Base-by-base conservation (phyloP, 2,329 filamentous ascomycete species). In the Pezicula rhizophila region DNA sequence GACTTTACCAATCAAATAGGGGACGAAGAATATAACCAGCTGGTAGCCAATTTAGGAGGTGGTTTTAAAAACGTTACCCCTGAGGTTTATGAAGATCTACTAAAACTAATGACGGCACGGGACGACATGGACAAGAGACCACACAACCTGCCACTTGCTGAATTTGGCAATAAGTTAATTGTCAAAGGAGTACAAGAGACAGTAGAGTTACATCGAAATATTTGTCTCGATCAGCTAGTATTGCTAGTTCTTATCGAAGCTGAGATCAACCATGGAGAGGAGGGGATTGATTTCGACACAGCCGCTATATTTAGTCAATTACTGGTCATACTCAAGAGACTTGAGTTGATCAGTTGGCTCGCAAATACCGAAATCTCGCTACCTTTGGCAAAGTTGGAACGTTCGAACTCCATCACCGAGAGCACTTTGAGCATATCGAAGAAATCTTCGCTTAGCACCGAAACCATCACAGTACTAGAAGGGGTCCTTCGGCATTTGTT, bases 211-310 rank as follows among this genome's bases (percentile, higher is more conserved):
- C 85, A 87, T 51, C 84, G 83, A 69, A 80, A 80, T 51, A 74
- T 93, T 8, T 81, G 95, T 45, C 82, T 95, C 53, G 89, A 92
- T 61, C 79, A 97, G 50, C 72, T 97, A 2, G 77, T 93, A 2
- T 76, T 99, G 6, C 75, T 95, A 14, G 78, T 93, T 8, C 90
- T 96, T 65, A 85, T 97, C 76, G 86, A 93, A 64, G 84, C 84
- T 35, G 89, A 93, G 62, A 79, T 88, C 46, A 86, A 91, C 50
- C 79, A 83, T 55, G 82, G 85, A 38, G 82, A 89, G 37, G 79
- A 87, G 14, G 80, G 80, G 2, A 72, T 82, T 31, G 77, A 79
- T 17, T 71, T 87, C 8, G 79, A 84, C 25, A 84, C 93, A 50
- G 80, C 85, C 44, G 79, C 84, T 43, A 80, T 92, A 33, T 92